Evolutionary conservation across 2,329 filamentous ascomycete genomes (phyloP).

Genomic region (Metarhizium album): DNA sequence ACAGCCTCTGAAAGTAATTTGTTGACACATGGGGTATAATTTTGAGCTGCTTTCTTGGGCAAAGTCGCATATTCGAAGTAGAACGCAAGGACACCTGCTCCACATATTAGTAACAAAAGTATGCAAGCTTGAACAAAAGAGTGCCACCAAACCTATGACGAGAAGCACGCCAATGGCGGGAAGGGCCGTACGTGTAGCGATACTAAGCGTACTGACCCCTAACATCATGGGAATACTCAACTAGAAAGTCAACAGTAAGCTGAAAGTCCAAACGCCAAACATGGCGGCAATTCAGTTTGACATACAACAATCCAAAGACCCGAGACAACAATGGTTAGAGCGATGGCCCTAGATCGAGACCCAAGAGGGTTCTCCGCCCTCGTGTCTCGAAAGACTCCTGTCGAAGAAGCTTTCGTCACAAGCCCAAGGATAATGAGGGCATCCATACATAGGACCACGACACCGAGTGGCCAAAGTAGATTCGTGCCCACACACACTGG

Average conservation of each 20-base stretch:
- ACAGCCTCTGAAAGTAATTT: slow-evolving; percentile 1
- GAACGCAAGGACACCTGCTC: slow-evolving; percentile 9
- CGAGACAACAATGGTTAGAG: slow-evolving; percentile 32
- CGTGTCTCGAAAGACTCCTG: slow-evolving; percentile 22
- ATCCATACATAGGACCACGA: slow-evolving; percentile 35
- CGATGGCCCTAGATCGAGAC: slow-evolving; percentile 28
- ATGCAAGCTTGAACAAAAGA: not conserved
- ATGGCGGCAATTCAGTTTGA: slow-evolving; percentile 9
- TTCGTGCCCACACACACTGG: slow-evolving; percentile 41
- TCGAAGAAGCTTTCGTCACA: slow-evolving; percentile 28
- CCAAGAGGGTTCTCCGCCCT: slow-evolving; percentile 15
- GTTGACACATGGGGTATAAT: slow-evolving; percentile 1
- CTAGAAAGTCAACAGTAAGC: slow-evolving; percentile 18
- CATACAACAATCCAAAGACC: slow-evolving; percentile 44
- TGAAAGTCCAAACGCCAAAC: no score
- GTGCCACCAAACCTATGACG: slow-evolving; percentile 31
- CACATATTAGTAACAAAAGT: slow-evolving; percentile 18
- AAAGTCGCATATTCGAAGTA: slow-evolving; percentile 16
- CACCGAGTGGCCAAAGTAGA: slow-evolving; percentile 31
- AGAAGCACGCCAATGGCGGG: slow-evolving; percentile 39
- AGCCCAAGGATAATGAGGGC: slow-evolving; percentile 32
- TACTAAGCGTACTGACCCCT: slow-evolving; percentile 30
- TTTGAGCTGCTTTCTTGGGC: slow-evolving; percentile 3
- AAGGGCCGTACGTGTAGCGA: slow-evolving; percentile 37
- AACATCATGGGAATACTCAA: slow-evolving; percentile 41